Conservation (phyloP, 2,329 filamentous ascomycete species). For the Penicillium oxalicum region DNA sequence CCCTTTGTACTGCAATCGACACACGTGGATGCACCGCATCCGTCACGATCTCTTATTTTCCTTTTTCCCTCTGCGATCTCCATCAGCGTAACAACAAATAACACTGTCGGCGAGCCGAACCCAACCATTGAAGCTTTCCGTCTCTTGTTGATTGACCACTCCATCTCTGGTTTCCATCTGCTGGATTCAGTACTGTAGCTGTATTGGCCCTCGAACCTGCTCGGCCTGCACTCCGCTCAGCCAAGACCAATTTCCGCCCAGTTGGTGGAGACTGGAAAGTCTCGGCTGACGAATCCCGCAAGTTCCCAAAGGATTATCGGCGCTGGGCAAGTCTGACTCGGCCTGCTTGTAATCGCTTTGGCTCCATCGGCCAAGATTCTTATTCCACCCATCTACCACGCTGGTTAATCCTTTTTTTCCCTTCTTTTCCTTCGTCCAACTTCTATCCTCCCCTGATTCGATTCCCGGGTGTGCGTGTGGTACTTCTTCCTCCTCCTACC, state of each 20-base stretch:
- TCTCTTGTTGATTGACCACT: background rate
- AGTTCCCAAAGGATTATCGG: conserved; percentile 11
- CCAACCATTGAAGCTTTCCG: no score
- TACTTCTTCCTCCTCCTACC: no score
- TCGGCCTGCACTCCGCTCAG: conserved; percentile 6
- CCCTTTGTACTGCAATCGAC: no score
- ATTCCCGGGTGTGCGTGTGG: no score
- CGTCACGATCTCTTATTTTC: no score
- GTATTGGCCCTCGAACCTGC: background rate
- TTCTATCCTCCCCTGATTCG: background rate
- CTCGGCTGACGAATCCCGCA: conserved; percentile 25
- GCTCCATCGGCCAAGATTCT: conserved; percentile 17
- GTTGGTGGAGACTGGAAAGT: conserved; percentile 17
- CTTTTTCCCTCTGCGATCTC: no score
- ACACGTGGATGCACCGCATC: no score
- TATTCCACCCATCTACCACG: conserved; percentile 12
- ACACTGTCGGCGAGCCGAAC: no score
- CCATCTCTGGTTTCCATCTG: background rate
- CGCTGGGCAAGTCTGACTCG: conserved; percentile 15
- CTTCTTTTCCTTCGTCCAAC: conserved; percentile 6
- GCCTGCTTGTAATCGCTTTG: conserved; percentile 9
- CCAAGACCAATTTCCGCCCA: conserved; percentile 20
- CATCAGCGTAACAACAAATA: no score
- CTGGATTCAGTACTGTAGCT: no score
- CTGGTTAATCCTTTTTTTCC: conserved; percentile 4